Percentiles rank a stretch among this genome's conserved stretches.
Evolutionary conservation across 1,139 yeast genomes (phyloP).

Genomic region (Saccharomyces hybrid): DNA sequence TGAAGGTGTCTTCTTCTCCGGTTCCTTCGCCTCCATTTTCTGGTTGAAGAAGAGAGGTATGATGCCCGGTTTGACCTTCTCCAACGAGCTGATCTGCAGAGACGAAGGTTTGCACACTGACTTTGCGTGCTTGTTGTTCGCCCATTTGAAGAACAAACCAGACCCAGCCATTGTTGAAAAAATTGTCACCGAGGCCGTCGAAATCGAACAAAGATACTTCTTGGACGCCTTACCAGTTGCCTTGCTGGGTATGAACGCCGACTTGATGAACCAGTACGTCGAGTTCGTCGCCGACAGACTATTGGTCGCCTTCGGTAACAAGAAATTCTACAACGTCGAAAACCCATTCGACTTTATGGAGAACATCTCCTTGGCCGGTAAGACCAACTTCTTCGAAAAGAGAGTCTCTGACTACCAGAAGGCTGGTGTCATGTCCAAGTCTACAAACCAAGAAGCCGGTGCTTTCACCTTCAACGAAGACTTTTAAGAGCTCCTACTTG

Average conservation of each 20-base stretch:
- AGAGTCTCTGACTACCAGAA: conserved; percentile 98
- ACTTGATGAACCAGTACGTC: conserved; percentile 94
- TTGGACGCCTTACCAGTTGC: conserved; percentile 92
- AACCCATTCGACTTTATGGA: conserved; percentile 99
- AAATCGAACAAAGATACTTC: conserved; percentile 89
- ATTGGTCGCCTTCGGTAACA: conserved; percentile 81
- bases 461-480: conserved; percentile 47
- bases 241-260: conserved; percentile 88
- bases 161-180: conserved; percentile 66
- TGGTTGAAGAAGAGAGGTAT: conserved; percentile 98
- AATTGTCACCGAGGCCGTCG: conserved; percentile 91
- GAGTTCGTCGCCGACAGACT: conserved; percentile 97
- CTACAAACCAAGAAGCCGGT: conserved; percentile 38
- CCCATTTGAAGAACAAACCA: conserved; percentile 89
- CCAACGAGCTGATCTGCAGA: conserved; percentile 94
- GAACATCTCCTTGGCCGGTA: conserved; percentile 95
- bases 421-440: conserved; percentile 91
- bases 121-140: conserved; percentile 90
- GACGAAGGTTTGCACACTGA: conserved; percentile 99
- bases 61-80: conserved; percentile 98
- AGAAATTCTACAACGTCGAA: conserved; percentile 76
- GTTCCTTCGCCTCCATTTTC: conserved; percentile 96
- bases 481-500: no score
- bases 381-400: conserved; percentile 98
- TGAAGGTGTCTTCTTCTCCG: conserved; percentile 97